Conservation (phyloP, 1,284 basidiomycete genomes). For the Ustilago xerochloae region DNA sequence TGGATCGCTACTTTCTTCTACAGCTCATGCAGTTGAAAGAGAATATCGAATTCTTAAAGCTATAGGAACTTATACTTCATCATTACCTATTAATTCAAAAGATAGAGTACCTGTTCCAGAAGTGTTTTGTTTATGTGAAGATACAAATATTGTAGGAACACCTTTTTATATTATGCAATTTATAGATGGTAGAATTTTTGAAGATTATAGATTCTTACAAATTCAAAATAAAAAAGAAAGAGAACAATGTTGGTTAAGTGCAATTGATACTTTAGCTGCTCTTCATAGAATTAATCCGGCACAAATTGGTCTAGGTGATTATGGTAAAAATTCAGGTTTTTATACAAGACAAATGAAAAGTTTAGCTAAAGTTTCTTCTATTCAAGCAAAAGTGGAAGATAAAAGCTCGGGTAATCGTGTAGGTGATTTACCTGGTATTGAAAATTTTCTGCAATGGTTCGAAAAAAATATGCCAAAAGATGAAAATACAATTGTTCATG, state of each 20-base stretch:
- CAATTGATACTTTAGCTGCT: constrained; percentile 75
- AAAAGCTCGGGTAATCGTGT: constrained; percentile 72
- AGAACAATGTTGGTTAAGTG: constrained; percentile 72
- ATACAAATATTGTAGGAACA: constrained; percentile 81
- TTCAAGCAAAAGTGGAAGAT: constrained; percentile 78
- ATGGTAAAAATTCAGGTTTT: constrained; percentile 82
- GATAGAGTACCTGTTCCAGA: constrained; percentile 82
- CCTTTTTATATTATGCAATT: constrained; percentile 97
- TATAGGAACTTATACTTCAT: constrained; percentile 47
- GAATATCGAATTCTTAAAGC: constrained; percentile 85
- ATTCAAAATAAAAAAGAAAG: constrained; percentile 72
- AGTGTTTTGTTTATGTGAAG: constrained; percentile 79
- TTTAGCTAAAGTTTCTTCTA: constrained; percentile 78
- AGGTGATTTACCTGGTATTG: constrained; percentile 76
- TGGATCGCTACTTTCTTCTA: constrained; percentile 83
- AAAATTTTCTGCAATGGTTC: constrained; percentile 83
- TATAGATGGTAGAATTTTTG: constrained; percentile 86
- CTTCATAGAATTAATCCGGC: constrained; percentile 79
- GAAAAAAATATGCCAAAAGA: constrained; percentile 77
- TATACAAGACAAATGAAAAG: constrained; percentile 93
- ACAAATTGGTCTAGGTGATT: constrained; percentile 78
- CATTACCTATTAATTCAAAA: neutral
- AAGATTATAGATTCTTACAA: constrained; percentile 77
- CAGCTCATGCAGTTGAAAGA: constrained; percentile 92
- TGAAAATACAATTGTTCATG: constrained; percentile 81